Evolutionary conservation across 331 rosid species (phyloP).

Genomic region (Erythrophleum ivorense): DNA sequence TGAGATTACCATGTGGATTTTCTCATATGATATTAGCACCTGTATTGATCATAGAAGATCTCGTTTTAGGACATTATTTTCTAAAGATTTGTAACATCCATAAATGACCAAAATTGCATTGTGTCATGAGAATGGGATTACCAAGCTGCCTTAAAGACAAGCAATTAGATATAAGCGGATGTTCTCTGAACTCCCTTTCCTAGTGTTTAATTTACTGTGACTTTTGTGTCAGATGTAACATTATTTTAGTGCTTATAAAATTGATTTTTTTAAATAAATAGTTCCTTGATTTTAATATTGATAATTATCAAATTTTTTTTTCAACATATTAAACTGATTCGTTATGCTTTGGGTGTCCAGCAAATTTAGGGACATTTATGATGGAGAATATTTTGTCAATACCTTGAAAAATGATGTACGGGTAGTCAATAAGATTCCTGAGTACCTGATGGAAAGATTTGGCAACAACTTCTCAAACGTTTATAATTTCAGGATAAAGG

Average conservation of each 20-base stretch:
- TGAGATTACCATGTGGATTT: not conserved
- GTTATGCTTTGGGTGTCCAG: slow-evolving; percentile 56
- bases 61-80: not conserved
- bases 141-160: not conserved
- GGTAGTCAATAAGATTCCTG: slow-evolving; percentile 83
- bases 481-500: slow-evolving; percentile 94
- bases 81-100: not conserved
- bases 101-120: not conserved
- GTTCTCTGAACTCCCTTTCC: not conserved
- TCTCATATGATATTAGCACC: not conserved
- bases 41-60: not conserved
- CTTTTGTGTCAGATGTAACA: slow-evolving; percentile 31
- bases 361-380: slow-evolving; percentile 90
- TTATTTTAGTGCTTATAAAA: slow-evolving; percentile 16
- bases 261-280: slow-evolving; percentile 1
- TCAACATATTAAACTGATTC: slow-evolving; percentile 43
- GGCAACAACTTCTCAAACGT: slow-evolving; percentile 89
- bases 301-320: slow-evolving; percentile 28
- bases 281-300: slow-evolving; percentile 19
- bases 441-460: slow-evolving; percentile 91
- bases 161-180: not conserved
- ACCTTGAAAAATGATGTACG: slow-evolving; percentile 82
- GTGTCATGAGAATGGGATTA: not conserved
- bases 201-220: slow-evolving; percentile 5
- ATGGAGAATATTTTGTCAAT: slow-evolving; percentile 74